phyloP scores from a whole-genome alignment of 2,329 filamentous ascomycete species.

The Arthrobotrys sphaeroides region DNA sequence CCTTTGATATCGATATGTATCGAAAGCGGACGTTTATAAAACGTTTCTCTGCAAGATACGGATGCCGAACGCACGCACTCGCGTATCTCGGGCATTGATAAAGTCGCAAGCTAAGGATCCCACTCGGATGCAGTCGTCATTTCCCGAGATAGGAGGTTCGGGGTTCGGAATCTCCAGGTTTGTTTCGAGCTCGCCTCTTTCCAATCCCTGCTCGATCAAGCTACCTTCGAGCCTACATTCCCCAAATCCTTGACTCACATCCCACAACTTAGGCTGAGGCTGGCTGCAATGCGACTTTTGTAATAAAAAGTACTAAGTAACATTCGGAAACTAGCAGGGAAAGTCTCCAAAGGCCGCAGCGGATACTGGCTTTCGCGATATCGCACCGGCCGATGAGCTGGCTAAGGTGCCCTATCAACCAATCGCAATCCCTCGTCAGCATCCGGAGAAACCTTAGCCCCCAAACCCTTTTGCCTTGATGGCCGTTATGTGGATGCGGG shows the following conservation, averaged over 20 bases:
- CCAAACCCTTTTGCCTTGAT: neutral
- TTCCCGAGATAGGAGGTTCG: conserved; percentile 47
- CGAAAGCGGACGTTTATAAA: neutral
- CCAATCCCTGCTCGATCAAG: conserved; percentile 23
- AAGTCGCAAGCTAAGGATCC: conserved; percentile 1
- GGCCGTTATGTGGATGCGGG: conserved; percentile 23
- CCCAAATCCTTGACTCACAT: conserved; percentile 42
- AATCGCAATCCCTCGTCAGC: conserved; percentile 7
- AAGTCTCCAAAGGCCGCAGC: conserved; percentile 9
- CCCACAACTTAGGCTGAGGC: conserved; percentile 5
- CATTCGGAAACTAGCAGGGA: neutral
- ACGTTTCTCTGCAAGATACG: conserved; percentile 5
- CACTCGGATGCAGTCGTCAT: conserved; percentile 17
- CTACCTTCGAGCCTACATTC: conserved; percentile 1
- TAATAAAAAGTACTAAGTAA: too few relatives aligned
- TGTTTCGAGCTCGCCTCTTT: conserved; percentile 26
- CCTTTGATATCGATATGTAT: neutral
- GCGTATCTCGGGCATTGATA: conserved; percentile 29
- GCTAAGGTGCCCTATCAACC: conserved; percentile 20
- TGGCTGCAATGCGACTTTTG: conserved; percentile 12
- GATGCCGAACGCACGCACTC: conserved; percentile 3
- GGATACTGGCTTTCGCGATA: conserved; percentile 17
- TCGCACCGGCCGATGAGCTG: conserved; percentile 31
- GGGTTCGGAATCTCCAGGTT: conserved; percentile 43
- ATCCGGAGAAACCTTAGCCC: conserved; percentile 20